Evolutionary conservation across 108 stramenopile species (phyloP).

Genomic region (Nitzschia sp.): DNA sequence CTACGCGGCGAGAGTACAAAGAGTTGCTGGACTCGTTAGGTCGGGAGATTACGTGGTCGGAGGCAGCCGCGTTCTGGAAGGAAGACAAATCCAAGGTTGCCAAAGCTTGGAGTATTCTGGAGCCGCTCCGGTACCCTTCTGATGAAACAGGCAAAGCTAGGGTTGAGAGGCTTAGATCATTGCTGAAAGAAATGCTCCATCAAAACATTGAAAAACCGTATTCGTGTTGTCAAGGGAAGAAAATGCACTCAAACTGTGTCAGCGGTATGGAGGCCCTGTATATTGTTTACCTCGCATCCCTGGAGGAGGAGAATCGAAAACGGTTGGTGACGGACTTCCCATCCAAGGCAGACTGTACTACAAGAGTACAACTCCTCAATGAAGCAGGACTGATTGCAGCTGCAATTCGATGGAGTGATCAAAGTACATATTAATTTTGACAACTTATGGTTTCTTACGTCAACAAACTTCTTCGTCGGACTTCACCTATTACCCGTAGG

Average conservation of each 20-base stretch:
- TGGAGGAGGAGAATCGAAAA: slow-evolving; percentile 39
- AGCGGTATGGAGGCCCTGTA: slow-evolving; percentile 48
- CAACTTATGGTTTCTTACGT: too few species aligned
- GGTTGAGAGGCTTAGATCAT: slow-evolving; percentile 9
- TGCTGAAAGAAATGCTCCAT: slow-evolving; percentile 3
- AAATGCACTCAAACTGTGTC: slow-evolving; percentile 7
- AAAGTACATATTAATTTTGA: slow-evolving; percentile 12
- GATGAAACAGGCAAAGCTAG: slow-evolving; percentile 24
- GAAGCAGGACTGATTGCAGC: slow-evolving; percentile 63
- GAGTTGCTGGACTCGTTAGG: slow-evolving; percentile 9
- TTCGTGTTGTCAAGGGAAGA: neutral
- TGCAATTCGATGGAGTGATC: slow-evolving; percentile 65
- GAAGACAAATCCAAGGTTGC: slow-evolving; percentile 13
- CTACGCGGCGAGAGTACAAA: slow-evolving; percentile 52
- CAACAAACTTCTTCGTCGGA: too few species aligned
- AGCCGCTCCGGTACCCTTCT: slow-evolving; percentile 54
- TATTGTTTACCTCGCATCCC: slow-evolving; percentile 59
- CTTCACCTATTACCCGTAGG: too few species aligned
- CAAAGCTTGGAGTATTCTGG: slow-evolving; percentile 60
- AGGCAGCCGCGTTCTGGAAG: slow-evolving; percentile 63
- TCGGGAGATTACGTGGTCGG: slow-evolving; percentile 35
- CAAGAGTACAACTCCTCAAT: slow-evolving; percentile 52
- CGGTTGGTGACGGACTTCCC: slow-evolving; percentile 25
- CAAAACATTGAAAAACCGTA: neutral
- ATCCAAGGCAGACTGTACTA: slow-evolving; percentile 1